Base-by-base conservation (phyloP, 352 stramenopile species). In the Pythium scleroteichum region DNA sequence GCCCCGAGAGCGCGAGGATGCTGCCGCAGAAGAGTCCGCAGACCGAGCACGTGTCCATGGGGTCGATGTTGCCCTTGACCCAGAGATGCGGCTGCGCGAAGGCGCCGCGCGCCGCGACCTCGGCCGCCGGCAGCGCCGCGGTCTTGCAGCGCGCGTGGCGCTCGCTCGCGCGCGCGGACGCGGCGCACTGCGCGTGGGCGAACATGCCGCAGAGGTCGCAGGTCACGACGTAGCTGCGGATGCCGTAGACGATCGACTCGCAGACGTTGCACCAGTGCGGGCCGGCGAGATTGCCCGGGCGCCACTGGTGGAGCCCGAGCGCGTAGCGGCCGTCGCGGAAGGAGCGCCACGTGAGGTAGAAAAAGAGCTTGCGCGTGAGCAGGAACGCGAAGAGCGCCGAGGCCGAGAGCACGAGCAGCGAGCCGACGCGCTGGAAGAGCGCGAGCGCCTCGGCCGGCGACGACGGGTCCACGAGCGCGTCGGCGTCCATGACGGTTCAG, bases 141-240 rank as follows among this genome's bases (percentile, higher is more conserved):
- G 53, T 54, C 41, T 73, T 75, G 38, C 62, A 70, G 29, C n/a
- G 29, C 29, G 29, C 29, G 10, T 5, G 10, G 29, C n/a, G n/a
- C n/a, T n/a, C n/a, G n/a, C n/a, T n/a, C 47, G 69, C 76, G 68
- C 78, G 76, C 12, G 75, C 82, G 16, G 70, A 73, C 17, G 78
- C 79, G 0, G 80, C 84, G 53, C 84, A 93, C 52, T 88, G 82
- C 6, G 79, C 84, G 61, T 92, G 84, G 16, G 84, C 84, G 55
- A 83, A 88, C 79, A 92, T 93, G 47, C 84, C 82, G 66, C 84
- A 93, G 62, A 93, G 85, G 49, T 93, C 84, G 64, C 84, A 93
- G 60, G 75, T 92, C 57, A 92, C 84, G 20, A 93, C 84, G 60
- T 93, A 92, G 66, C 84, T 93, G 63, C 84, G 82, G 66, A 93